These are phyloP conservation scores for Tetratostichococcus sp. DNA, from an alignment of 139 green algal genomes.

Conservation along the genomic window DNA sequence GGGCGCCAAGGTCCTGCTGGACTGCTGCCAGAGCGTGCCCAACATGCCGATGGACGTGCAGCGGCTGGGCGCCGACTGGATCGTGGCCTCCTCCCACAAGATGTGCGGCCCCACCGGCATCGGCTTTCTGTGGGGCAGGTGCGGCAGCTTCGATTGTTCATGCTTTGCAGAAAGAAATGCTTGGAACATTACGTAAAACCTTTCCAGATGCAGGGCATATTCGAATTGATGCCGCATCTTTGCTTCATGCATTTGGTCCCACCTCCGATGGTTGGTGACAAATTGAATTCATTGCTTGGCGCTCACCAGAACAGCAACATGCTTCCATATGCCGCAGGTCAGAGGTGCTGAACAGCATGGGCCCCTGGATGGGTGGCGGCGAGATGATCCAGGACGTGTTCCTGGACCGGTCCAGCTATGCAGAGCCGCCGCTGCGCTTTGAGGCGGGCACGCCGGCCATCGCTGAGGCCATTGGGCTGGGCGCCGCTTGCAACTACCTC, in stretches of 20 bases:
- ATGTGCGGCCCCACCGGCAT: constrained; percentile 96
- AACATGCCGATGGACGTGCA: constrained; percentile 93
- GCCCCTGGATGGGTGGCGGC: constrained; percentile 92
- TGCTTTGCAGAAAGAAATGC: too few species aligned
- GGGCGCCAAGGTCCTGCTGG: constrained; percentile 86
- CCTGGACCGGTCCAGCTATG: constrained; percentile 89
- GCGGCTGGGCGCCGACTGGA: constrained; percentile 86
- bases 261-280: too few species aligned
- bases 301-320: too few species aligned
- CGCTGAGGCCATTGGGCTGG: constrained; percentile 70
- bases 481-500: constrained; percentile 75
- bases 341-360: constrained; percentile 87
- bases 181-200: too few species aligned
- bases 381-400: constrained; percentile 98
- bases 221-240: too few species aligned
- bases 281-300: too few species aligned
- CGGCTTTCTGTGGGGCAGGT: constrained; percentile 94
- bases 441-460: constrained; percentile 97
- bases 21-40: constrained; percentile 95
- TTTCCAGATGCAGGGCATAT: too few species aligned
- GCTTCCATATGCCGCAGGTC: too few species aligned
- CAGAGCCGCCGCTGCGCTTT: constrained; percentile 85
- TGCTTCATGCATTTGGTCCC: too few species aligned
- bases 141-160: not conserved
- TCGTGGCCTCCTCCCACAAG: constrained; percentile 94